Base-by-base conservation (phyloP, 1,284 basidiomycete genomes). In the Cutaneotrichosporon spelunceum region DNA sequence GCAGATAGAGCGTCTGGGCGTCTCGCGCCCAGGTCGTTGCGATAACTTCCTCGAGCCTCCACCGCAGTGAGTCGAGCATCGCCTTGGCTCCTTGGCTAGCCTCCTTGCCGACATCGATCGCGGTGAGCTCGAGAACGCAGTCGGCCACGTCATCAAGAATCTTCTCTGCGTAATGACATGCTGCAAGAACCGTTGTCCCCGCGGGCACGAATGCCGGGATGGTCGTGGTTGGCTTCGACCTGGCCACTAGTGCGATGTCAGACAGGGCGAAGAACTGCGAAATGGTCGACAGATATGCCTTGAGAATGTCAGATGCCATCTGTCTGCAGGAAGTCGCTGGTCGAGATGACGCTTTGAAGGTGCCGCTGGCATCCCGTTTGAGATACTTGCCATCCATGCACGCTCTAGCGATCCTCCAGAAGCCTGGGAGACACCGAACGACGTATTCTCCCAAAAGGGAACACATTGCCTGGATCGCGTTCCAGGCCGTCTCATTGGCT, bases 331-430 rank as follows among this genome's bases (percentile, higher is more conserved):
- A 91, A 0, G 87, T 83, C 1, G 91, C 85, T 63, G 92, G 91
- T 39, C 91, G 86, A 1, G 68, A 56, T 8, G 70, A 63, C 23
- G 61, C 64, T 13, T 61, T 61, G 45, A 70, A 57, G 24, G 39
- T 63, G 2, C 71, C 71, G 2, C 68, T 60, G 14, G 68, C 64
- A 58, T 78, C 76, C 29, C 74, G 71, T 72, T 88, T 90, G 75
- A 87, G 88, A 76, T 90, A 93, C 76, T 89, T 91, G 4, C 93
- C 94, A 49, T 96, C 93, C 78, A 93, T 87, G 75, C 94, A 95
- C 16, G 85, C 87, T 77, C 87, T 91, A 1, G 90, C 88, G 48
- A 99, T 90, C 69, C 88, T 88, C 93, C 93, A 97, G 78, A 97
- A 98, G 68, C 86, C 91, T 3, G 94, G 93, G 50, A 99, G 82